Base-by-base conservation (phyloP, 208 protist species). In the Trypanosoma lewisi region DNA sequence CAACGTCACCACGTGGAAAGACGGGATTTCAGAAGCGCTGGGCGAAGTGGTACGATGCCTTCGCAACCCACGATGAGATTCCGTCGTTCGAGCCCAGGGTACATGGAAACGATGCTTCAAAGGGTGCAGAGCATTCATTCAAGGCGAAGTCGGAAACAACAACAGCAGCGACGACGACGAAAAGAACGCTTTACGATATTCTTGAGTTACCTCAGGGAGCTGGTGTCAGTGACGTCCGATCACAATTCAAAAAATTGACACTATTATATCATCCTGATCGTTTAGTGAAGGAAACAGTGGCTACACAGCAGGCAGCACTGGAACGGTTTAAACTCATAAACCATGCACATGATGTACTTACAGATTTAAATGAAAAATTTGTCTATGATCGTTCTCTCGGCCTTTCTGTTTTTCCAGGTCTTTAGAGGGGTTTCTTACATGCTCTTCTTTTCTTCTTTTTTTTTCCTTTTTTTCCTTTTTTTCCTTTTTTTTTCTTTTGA, bases 261-360 rank as follows among this genome's bases (percentile, higher is more conserved):
- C 70, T 96, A 65, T 73, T 75, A 36, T 89, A 70, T 55, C 90
- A 96, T 63, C 90, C 90, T 9, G 90, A 96, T 68, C 74, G 83
- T 12, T 45, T 94, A 9, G 77, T 93, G 2, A 61, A 53, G 27
- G 77, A 76, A 12, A 59, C 73, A 0, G 66, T 68, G 37, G 73
- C 49, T 42, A 63, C 54, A 3, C 87, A 83, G 23, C 54, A 66
- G 49, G 31, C 47, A 4, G 77, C 81, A 12, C 42, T 79, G 14
- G 82, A 91, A 58, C 74, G 80, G 53, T 98, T 99, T 77, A 98
- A 98, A 76, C 82, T 87, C 45, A 89, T 99, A 19, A 95, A 84
- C 51, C 56, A 92, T 23, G 97, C 98, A 9, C 98, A 99, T 81
- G 92, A 94, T 27, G 83, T 99, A 6, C 83, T 99, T 1, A 78